These are phyloP conservation scores for Magnolia changhungtana DNA, from an alignment of 164 flowering plant genomes.

Conservation along the genomic window DNA sequence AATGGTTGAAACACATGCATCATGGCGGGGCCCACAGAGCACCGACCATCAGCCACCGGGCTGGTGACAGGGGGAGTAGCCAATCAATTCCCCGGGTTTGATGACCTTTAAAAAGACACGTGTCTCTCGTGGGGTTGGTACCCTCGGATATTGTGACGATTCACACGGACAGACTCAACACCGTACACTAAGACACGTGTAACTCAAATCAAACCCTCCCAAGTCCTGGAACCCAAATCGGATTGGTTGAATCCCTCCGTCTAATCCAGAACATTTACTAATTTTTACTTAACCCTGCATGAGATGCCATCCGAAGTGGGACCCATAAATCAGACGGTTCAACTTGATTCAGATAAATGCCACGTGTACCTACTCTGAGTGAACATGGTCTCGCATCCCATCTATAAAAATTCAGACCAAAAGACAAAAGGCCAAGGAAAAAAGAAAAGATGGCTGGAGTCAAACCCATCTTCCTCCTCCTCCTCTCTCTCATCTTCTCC, in stretches of 20 bases:
- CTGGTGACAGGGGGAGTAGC: too few species aligned
- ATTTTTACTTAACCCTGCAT: too few species aligned
- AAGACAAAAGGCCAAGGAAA: neutral
- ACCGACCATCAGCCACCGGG: too few species aligned
- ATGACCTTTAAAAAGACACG: too few species aligned
- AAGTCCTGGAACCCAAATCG: neutral
- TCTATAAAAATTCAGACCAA: slow-evolving; percentile 1
- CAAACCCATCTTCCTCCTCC: slow-evolving; percentile 11
- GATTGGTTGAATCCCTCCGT: neutral
- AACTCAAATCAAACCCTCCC: neutral
- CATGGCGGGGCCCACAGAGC: too few species aligned
- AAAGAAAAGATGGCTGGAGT: neutral
- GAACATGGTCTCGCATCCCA: neutral
- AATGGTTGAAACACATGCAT: too few species aligned
- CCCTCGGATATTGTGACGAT: too few species aligned
- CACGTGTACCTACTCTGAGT: neutral
- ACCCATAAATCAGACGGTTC: neutral
- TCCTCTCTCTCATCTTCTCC: slow-evolving; percentile 10
- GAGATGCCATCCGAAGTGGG: neutral
- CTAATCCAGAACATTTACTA: neutral
- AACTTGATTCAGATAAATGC: neutral
- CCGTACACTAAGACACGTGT: too few species aligned
- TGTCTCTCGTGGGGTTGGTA: too few species aligned
- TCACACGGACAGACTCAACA: too few species aligned
- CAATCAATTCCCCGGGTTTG: too few species aligned